Base-by-base conservation (phyloP, 1,139 yeast genomes). In the Nakaseomyces sp. region DNA sequence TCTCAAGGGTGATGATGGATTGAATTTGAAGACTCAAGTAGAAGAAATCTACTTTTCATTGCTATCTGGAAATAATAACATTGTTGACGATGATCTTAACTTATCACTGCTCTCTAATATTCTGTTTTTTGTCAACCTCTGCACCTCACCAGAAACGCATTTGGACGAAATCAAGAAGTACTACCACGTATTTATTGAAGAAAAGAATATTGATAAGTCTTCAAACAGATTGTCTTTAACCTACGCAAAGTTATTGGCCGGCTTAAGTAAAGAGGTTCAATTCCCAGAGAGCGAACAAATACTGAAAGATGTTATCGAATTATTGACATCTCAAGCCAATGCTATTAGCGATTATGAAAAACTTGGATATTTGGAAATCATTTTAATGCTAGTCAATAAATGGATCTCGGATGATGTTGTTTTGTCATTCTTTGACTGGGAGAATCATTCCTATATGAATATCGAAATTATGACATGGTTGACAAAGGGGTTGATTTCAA, bases 391-490 rank as follows among this genome's bases (percentile, higher is more conserved):
- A 19, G 64, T 75, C n/a, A 86, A 86, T 59, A 78, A 78, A 57
- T 60, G 63, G 63, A 30, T 55, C 20, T 37, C 42, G 10, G 60
- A 55, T n/a, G 48, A 47, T 2, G 19, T 30, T 4, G 31, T 53
- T 3, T 26, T 41, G 20, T 43, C 40, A 26, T 40, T 30, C 8
- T 42, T 50, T 5, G 36, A 53, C 26, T 49, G 50, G 49, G 38
- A 51, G 1, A 47, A 53, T 24, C 15, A 26, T 12, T 49, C 57
- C 4, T 28, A 43, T n/a, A 39, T 28, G 4, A 52, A 58, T 40
- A 26, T 83, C 41, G 95, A 86, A 58, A 57, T 73, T 0, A 63
- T 71, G 25, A 67, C 79, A 1, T 87, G 95, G 96, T 63, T 79
- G 5, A 67, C 79, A 24, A 88, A 86, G 60, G 93, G 85, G 0